These are phyloP conservation scores for Chrysanthemum seticuspe DNA, from an alignment of 129 eudicot species.

Conservation along the genomic window DNA sequence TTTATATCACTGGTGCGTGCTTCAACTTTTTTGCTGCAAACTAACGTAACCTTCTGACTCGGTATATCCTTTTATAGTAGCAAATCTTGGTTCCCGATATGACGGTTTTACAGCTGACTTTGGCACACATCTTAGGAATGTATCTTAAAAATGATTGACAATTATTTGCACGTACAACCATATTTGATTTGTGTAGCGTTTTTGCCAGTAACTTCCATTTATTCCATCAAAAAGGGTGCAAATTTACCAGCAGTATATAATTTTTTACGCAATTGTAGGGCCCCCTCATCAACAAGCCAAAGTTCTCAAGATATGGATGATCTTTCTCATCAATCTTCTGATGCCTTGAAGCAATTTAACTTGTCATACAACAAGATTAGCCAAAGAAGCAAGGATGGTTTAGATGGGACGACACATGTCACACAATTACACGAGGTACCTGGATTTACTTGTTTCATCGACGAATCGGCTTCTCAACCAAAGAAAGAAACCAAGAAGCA, in stretches of 20 bases:
- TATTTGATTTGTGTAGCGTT: slow-evolving; percentile 6
- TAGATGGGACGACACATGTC: slow-evolving; percentile 62
- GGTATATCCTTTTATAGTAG: slow-evolving; percentile 16
- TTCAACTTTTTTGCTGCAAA: slow-evolving; percentile 9
- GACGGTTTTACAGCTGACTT: not conserved
- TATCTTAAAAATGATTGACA: slow-evolving; percentile 10
- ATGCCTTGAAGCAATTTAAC: slow-evolving; percentile 60
- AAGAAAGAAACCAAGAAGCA: slow-evolving; percentile 41
- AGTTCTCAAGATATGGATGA: slow-evolving; percentile 30
- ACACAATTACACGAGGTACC: slow-evolving; percentile 68
- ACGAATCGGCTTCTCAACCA: slow-evolving; percentile 45
- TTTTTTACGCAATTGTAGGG: slow-evolving; percentile 34
- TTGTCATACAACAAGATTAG: slow-evolving; percentile 66
- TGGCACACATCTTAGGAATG: not conserved
- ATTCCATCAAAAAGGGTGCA: not conserved
- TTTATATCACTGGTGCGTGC: not conserved
- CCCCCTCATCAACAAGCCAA: slow-evolving; percentile 34
- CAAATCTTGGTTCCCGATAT: slow-evolving; percentile 11
- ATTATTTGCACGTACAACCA: slow-evolving; percentile 9
- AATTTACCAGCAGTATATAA: no score
- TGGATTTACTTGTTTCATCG: slow-evolving; percentile 69
- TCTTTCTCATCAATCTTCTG: slow-evolving; percentile 36
- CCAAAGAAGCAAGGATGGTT: slow-evolving; percentile 49
- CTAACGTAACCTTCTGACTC: not conserved
- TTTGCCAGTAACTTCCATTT: not conserved